Evolutionary conservation across 1,139 yeast species (phyloP).

Genomic region (Suhomyces panamericanus): DNA sequence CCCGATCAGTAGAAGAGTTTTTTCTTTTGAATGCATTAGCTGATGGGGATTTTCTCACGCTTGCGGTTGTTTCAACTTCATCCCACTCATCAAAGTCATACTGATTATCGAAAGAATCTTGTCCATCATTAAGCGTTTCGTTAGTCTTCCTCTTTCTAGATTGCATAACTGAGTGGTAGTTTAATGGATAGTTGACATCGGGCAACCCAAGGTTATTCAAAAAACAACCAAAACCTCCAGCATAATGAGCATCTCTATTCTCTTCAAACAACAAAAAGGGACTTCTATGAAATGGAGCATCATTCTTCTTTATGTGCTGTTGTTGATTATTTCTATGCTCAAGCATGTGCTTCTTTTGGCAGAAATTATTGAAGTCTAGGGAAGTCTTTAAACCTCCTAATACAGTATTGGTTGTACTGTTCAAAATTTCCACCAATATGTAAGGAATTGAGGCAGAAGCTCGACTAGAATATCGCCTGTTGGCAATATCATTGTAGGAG

Average conservation of each 20-base stretch:
- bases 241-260: constrained; percentile 45
- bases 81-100: constrained; percentile 2
- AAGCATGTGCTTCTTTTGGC: constrained; percentile 51
- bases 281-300: constrained; percentile 79
- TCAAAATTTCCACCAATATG: constrained; percentile 35
- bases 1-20: not conserved
- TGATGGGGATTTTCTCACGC: not conserved
- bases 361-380: constrained; percentile 58
- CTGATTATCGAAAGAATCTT: constrained; percentile 9
- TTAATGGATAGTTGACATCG: constrained; percentile 60
- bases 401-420: constrained; percentile 18
- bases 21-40: not conserved
- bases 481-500: constrained; percentile 68
- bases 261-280: constrained; percentile 65
- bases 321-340: constrained; percentile 57
- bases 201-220: constrained; percentile 67
- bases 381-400: constrained; percentile 51
- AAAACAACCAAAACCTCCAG: constrained; percentile 51
- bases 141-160: not conserved
- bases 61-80: not conserved
- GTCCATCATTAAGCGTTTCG: not conserved
- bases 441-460: constrained; percentile 52
- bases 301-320: constrained; percentile 65
- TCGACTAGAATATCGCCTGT: constrained; percentile 60
- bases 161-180: constrained; percentile 1